These are phyloP conservation scores for Ammopiptanthus mongolicus DNA, from an alignment of 306 rosid species.

Conservation along the genomic window DNA sequence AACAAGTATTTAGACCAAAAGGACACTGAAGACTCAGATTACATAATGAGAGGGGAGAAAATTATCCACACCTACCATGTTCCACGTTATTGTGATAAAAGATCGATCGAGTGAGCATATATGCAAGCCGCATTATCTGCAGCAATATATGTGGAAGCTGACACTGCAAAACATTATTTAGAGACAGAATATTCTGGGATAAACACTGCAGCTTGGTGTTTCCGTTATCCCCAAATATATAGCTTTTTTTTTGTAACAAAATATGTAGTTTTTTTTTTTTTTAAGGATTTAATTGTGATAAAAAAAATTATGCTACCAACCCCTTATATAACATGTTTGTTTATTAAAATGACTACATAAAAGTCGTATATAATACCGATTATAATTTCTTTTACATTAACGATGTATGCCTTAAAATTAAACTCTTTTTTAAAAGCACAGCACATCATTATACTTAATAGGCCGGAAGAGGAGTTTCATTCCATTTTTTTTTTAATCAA, in stretches of 20 bases:
- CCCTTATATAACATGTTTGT: no score
- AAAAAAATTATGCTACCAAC: no score
- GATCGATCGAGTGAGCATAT: neutral
- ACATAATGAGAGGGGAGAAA: conserved; percentile 14
- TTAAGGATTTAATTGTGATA: no score
- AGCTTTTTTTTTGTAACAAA: neutral
- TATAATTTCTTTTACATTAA: no score
- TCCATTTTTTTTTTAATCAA: no score
- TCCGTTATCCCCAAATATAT: neutral
- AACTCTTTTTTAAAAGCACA: no score
- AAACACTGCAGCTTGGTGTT: neutral
- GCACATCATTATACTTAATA: no score
- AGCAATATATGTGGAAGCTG: neutral
- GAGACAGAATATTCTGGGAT: neutral
- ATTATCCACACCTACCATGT: neutral
- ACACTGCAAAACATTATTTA: neutral
- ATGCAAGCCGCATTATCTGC: neutral
- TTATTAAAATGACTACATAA: no score
- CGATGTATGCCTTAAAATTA: no score
- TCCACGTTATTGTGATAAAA: neutral
- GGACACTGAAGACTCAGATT: neutral
- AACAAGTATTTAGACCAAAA: conserved; percentile 4
- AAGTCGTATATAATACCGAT: no score
- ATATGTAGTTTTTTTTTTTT: neutral
- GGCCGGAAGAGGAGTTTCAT: no score